Percentiles rank a stretch among this genome's conserved stretches.
These are phyloP conservation scores for Arxiozyma heterogenica DNA, from an alignment of 1,139 yeast species.

Conservation along the genomic window DNA sequence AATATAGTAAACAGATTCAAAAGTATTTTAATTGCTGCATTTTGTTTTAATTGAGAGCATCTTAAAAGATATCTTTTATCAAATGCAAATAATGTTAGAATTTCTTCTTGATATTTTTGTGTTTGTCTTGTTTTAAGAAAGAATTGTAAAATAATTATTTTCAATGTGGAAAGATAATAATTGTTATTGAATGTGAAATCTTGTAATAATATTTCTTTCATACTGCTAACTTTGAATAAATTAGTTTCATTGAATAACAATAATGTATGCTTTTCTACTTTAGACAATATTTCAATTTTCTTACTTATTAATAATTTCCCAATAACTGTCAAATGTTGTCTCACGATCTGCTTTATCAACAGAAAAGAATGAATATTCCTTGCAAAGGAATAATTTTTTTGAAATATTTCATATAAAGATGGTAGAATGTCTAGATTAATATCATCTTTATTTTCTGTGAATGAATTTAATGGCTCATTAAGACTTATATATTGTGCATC, in stretches of 20 bases:
- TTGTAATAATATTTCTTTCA: constrained; percentile 20
- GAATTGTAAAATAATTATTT: constrained; percentile 24
- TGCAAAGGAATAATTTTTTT: constrained; percentile 9
- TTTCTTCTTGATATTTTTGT: constrained; percentile 8
- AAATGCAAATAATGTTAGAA: constrained; percentile 20
- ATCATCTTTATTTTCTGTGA: neutral
- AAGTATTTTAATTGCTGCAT: constrained; percentile 21
- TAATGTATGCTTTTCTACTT: constrained; percentile 12
- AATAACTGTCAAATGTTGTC: constrained; percentile 21
- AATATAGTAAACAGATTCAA: constrained; percentile 22
- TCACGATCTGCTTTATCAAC: constrained; percentile 12
- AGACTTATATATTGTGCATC: neutral
- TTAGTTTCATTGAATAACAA: constrained; percentile 22
- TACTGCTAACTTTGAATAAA: constrained; percentile 8
- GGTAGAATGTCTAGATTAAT: neutral
- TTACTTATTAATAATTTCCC: constrained; percentile 17
- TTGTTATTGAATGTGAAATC: constrained; percentile 22
- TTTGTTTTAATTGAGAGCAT: constrained; percentile 16
- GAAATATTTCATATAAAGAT: constrained; percentile 8
- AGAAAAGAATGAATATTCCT: constrained; percentile 15
- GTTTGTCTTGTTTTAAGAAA: constrained; percentile 17
- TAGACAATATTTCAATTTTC: constrained; percentile 8
- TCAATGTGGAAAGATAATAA: constrained; percentile 21
- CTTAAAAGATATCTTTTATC: constrained; percentile 23
- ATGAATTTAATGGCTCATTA: neutral